Conservation (phyloP, 1,284 basidiomycete species). For the Apiotrichum gamsii region DNA sequence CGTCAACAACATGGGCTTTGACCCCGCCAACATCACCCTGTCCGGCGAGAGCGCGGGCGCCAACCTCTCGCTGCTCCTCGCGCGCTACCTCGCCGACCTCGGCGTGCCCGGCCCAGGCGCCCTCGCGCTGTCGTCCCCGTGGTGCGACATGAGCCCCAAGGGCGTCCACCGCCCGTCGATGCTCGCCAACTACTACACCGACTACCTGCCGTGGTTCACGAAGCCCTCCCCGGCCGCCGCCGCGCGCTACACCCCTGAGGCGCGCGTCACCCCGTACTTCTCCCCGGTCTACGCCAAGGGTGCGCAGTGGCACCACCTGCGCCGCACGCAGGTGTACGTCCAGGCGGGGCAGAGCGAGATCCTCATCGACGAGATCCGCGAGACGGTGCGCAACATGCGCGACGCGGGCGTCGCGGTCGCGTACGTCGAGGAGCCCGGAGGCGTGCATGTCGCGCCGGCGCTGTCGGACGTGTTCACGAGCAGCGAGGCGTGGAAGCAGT, state of each 20-base stretch:
- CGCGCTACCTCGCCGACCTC: conserved; percentile 10
- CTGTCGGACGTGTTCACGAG: neutral
- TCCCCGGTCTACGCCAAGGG: conserved; percentile 1
- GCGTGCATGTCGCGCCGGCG: no score
- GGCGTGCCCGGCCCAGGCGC: neutral
- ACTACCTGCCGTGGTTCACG: conserved; percentile 5
- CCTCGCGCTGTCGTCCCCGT: conserved; percentile 7
- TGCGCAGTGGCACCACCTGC: conserved; percentile 5
- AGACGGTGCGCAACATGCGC: conserved; percentile 5
- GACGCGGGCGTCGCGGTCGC: conserved; percentile 5
- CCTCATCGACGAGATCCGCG: conserved; percentile 12
- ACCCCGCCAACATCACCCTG: conserved; percentile 8
- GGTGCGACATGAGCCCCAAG: conserved; percentile 7
- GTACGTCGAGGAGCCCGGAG: conserved; percentile 3
- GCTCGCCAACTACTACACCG: conserved; percentile 4
- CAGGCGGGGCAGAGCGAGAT: conserved; percentile 9
- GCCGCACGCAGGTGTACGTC: conserved; percentile 6
- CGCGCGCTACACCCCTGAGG: conserved; percentile 5
- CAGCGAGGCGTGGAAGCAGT: neutral
- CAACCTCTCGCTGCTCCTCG: conserved; percentile 11
- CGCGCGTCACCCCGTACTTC: conserved; percentile 4
- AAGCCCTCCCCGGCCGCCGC: neutral
- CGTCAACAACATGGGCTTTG: conserved; percentile 8
- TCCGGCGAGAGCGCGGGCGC: conserved; percentile 18
- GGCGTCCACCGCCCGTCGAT: neutral